Evolutionary conservation across 495 filamentous ascomycete genomes (phyloP), one percentile per base, ranked within the genome.

Genomic region (Aspergillus ellipticus): DNA sequence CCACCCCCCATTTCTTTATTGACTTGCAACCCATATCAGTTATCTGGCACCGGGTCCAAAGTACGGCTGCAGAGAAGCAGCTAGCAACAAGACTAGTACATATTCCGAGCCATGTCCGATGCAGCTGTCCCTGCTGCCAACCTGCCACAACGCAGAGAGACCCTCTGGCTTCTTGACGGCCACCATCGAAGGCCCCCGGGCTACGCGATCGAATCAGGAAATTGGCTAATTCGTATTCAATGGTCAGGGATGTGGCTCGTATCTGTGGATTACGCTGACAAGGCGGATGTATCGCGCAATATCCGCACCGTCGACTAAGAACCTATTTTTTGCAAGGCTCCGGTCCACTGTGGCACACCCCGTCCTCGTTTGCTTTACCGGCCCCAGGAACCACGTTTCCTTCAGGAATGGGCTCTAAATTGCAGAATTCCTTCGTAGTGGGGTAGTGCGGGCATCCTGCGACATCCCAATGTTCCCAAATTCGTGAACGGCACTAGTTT

Each of bases 341-440:
- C 17, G 45, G 13, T 29, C 24, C 45, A 29, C 22, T 28, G 45
- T 48, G 22, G 17, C 22, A 48, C 28, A 3, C 22, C 3, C 24
- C 2, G 11, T 48, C 11, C 35, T 39, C 45, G 28, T 29, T 26
- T 29, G 15, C 6, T 28, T 16, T 31, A 28, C 13, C 22, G 15
- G 45, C 22, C 24, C 45, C 35, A 39, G 45, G 28, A 48, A 28
- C 45, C 45, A 48, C 45, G 45, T 48, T 48, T 48, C 45, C 45
- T 31, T 48, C 24, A 48, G 22, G 45, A 24, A 29, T 28, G 13
- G 21, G 43, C 43, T 47, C 43, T 28, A 8, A 8, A 39, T 39
- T 39, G 35, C 35, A 39, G 35, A 39, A 39, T 9, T 39, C 11
- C 3, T 39, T 4, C 11, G 35, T 39, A n/a, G 43, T 22, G 43